phyloP scores from a whole-genome alignment of 768 basidiomycete genomes.

The Cystofilobasidium macerans region DNA sequence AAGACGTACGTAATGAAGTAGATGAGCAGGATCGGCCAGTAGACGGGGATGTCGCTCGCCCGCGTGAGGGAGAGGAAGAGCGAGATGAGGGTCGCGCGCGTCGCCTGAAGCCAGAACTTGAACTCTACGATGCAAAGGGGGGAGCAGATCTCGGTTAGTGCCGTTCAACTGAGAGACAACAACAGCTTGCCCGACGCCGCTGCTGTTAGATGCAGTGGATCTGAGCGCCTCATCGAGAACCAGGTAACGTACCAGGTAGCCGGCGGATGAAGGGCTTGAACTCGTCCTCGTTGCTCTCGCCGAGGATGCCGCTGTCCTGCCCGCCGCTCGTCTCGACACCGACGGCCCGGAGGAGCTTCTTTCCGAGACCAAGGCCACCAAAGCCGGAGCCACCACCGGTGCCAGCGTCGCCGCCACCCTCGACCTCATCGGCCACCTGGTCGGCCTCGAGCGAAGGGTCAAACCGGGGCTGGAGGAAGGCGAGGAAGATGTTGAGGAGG shows the following conservation, averaged over 20 bases:
- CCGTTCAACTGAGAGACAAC: not conserved
- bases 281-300: slow-evolving; percentile 66
- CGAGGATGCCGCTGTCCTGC: not conserved
- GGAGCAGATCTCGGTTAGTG: not conserved
- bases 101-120: slow-evolving; percentile 67
- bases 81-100: slow-evolving; percentile 74
- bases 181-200: too few species aligned
- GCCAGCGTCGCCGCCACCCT: slow-evolving; percentile 58
- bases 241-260: slow-evolving; percentile 48
- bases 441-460: slow-evolving; percentile 93
- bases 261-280: slow-evolving; percentile 93
- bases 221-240: not conserved
- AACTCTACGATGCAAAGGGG: slow-evolving; percentile 31
- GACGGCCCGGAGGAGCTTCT: slow-evolving; percentile 33
- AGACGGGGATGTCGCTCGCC: slow-evolving; percentile 89
- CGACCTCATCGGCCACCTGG: slow-evolving; percentile 83
- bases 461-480: slow-evolving; percentile 95
- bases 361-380: slow-evolving; percentile 7
- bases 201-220: not conserved
- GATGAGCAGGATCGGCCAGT: slow-evolving; percentile 95
- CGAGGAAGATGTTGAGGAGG: slow-evolving; percentile 86
- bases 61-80: slow-evolving; percentile 69
- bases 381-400: not conserved
- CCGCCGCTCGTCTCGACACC: slow-evolving; percentile 32
- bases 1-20: slow-evolving; percentile 75